phyloP scores from a whole-genome alignment of 306 rosid species.

The Ziziphus jujuba region DNA sequence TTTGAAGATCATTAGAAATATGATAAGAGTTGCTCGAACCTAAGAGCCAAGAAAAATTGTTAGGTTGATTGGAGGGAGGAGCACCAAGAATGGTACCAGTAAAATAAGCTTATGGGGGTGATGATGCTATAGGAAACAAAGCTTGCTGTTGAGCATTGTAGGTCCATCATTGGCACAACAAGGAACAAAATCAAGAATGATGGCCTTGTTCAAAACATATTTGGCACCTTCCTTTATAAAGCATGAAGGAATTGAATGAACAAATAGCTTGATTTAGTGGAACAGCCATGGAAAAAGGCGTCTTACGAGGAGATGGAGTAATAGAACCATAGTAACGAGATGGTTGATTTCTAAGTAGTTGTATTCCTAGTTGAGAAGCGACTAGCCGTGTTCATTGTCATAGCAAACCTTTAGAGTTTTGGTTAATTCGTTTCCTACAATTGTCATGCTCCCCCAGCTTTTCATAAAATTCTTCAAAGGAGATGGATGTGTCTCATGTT shows the following conservation, averaged over 20 bases:
- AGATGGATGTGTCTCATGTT: background rate
- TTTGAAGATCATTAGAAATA: background rate
- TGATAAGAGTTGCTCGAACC: constrained; percentile 4
- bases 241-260: too few species aligned
- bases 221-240: too few species aligned
- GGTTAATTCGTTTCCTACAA: background rate
- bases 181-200: background rate
- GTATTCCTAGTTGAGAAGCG: rapidly evolving
- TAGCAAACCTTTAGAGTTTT: background rate
- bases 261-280: too few species aligned
- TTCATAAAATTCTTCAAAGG: background rate
- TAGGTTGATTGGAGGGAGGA: too few species aligned
- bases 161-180: background rate
- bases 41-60: background rate
- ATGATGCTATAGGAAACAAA: background rate
- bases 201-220: background rate
- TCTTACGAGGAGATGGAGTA: rapidly evolving
- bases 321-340: too few species aligned
- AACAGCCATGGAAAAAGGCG: too few species aligned
- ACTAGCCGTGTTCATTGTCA: background rate
- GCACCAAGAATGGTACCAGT: background rate
- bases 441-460: too few species aligned
- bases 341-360: too few species aligned
- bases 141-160: background rate
- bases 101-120: background rate